A percentile compares a stretch with the other conserved stretches of the same genome.
These are phyloP conservation scores for Solanum rostratum DNA, from an alignment of 257 asterid genomes.

Conservation along the genomic window DNA sequence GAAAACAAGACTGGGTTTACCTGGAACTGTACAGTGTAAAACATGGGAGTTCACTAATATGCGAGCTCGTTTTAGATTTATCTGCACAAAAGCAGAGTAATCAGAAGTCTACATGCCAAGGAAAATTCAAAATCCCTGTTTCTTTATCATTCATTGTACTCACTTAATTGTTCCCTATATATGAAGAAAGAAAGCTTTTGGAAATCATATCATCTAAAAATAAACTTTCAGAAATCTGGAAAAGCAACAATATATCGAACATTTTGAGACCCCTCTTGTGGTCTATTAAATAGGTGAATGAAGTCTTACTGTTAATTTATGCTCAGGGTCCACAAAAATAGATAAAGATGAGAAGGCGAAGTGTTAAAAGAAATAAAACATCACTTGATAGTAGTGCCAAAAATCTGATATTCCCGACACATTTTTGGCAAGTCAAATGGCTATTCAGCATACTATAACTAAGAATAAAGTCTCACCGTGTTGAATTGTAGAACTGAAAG, in stretches of 20 bases:
- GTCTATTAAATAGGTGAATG: neutral
- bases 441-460: neutral
- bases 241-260: neutral
- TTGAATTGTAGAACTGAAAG: slow-evolving; percentile 76
- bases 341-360: neutral
- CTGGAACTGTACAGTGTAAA: slow-evolving; percentile 44
- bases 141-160: neutral
- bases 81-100: slow-evolving; percentile 40
- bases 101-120: neutral
- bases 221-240: neutral
- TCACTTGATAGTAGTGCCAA: neutral
- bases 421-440: neutral
- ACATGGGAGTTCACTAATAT: slow-evolving; percentile 73
- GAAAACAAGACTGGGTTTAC: slow-evolving; percentile 17
- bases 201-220: neutral
- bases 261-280: neutral
- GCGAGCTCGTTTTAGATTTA: slow-evolving; percentile 95
- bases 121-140: neutral
- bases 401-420: neutral
- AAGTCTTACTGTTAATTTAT: neutral
- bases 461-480: slow-evolving; percentile 38
- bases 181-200: neutral
- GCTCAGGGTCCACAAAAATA: neutral
- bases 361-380: neutral
- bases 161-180: neutral